Percentiles rank a stretch among this genome's conserved stretches.
These are phyloP conservation scores for Debaryomyces castellii DNA, from an alignment of 805 yeast species.

Conservation along the genomic window DNA sequence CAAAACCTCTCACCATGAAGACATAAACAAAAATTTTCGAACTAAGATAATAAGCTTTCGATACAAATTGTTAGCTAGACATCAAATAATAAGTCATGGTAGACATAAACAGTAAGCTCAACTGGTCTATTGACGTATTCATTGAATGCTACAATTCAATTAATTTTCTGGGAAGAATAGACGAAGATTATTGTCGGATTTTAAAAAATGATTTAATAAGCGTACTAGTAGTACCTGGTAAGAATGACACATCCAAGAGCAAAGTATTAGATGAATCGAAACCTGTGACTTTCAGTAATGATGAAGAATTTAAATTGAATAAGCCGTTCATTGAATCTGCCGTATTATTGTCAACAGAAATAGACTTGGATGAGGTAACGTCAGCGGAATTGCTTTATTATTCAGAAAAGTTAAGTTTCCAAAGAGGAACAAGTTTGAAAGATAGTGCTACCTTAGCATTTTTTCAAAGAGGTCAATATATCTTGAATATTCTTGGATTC, in stretches of 20 bases:
- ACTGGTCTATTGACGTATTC: slow-evolving; percentile 45
- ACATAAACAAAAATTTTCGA: slow-evolving; percentile 4
- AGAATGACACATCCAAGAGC: slow-evolving; percentile 47
- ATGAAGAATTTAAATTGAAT: slow-evolving; percentile 61
- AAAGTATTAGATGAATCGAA: slow-evolving; percentile 37
- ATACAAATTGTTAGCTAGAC: background rate
- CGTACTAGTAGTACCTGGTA: slow-evolving; percentile 42
- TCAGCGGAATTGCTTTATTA: slow-evolving; percentile 67
- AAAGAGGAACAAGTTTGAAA: slow-evolving; percentile 48
- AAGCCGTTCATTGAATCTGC: slow-evolving; percentile 63
- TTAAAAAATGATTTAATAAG: slow-evolving; percentile 46
- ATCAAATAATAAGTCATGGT: slow-evolving; percentile 2
- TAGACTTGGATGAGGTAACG: slow-evolving; percentile 65
- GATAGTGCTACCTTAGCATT: slow-evolving; percentile 70
- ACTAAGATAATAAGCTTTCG: no score
- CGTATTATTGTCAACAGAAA: slow-evolving; percentile 52
- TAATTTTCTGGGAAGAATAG: slow-evolving; percentile 19
- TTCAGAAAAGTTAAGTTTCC: slow-evolving; percentile 37
- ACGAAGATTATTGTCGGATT: slow-evolving; percentile 21
- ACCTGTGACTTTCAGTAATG: slow-evolving; percentile 49
- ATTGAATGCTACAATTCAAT: slow-evolving; percentile 48
- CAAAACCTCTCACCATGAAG: background rate
- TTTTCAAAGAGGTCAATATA: slow-evolving; percentile 67
- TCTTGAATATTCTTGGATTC: slow-evolving; percentile 60
- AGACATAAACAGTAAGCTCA: slow-evolving; percentile 7